Evolutionary conservation across 331 rosid genomes (phyloP).

Genomic region (Spiraea crenata): DNA sequence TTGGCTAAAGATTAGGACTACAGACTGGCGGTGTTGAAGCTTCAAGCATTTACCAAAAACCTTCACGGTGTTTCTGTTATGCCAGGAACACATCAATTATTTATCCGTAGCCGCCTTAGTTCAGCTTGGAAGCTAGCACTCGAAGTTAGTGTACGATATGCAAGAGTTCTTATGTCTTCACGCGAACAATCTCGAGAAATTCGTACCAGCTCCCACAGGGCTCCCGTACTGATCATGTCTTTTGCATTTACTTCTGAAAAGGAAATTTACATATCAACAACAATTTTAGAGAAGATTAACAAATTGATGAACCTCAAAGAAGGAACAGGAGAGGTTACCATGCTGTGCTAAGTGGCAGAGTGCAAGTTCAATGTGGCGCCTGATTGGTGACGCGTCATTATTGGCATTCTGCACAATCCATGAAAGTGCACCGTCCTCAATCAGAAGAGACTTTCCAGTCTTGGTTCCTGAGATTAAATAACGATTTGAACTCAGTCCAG

Average conservation of each 20-base stretch:
- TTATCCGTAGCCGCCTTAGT: conserved; percentile 66
- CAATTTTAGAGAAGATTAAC: conserved; percentile 14
- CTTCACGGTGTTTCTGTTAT: conserved; percentile 17
- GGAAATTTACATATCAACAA: conserved; percentile 28
- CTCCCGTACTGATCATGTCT: conserved; percentile 92
- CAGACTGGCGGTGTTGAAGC: background rate
- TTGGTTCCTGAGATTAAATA: conserved; percentile 59
- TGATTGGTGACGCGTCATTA: conserved; percentile 80
- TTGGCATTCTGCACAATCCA: conserved; percentile 98
- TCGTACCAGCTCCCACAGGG: conserved; percentile 92
- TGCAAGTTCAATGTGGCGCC: conserved; percentile 96
- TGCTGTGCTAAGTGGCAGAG: conserved; percentile 96
- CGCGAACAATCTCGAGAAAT: conserved; percentile 86
- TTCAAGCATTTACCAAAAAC: background rate
- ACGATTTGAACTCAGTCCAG: conserved; percentile 12
- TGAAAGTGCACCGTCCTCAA: conserved; percentile 93
- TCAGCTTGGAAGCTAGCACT: conserved; percentile 88
- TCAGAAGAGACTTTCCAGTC: conserved; percentile 77
- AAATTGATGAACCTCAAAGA: background rate
- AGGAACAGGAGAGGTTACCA: conserved; percentile 45
- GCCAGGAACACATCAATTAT: conserved; percentile 35
- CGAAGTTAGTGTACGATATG: conserved; percentile 71
- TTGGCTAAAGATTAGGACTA: conserved; percentile 24
- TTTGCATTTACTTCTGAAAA: conserved; percentile 80
- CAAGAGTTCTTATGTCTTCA: conserved; percentile 88